Evolutionary conservation across 306 rosid genomes (phyloP).

Genomic region (Casuarina cunninghamiana): DNA sequence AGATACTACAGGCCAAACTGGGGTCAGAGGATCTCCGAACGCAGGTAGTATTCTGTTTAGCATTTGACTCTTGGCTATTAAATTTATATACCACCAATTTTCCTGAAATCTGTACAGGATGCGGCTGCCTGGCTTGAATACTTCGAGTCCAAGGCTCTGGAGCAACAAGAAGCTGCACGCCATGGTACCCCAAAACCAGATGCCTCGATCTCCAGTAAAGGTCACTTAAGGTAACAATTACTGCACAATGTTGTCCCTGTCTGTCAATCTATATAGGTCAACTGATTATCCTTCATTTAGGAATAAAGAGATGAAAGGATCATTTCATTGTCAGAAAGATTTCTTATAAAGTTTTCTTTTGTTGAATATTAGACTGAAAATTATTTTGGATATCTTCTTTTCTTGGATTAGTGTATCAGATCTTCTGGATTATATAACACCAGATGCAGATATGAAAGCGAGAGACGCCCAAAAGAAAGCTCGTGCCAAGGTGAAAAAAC

Average conservation of each 20-base stretch:
- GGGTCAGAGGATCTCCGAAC: constrained; percentile 95
- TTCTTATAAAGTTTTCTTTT: neutral
- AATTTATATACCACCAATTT: constrained; percentile 11
- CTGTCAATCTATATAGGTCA: neutral
- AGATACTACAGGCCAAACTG: constrained; percentile 93
- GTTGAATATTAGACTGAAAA: neutral
- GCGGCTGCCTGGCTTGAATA: constrained; percentile 99
- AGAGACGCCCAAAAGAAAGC: constrained; percentile 94
- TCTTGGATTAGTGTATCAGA: constrained; percentile 80
- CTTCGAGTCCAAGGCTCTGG: constrained; percentile 97
- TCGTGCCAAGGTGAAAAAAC: constrained; percentile 74
- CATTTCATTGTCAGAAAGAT: neutral
- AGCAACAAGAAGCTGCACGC: constrained; percentile 99
- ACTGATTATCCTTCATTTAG: neutral
- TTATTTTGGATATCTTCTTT: neutral
- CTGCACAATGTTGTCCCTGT: neutral
- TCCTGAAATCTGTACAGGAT: constrained; percentile 51
- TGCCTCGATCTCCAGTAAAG: constrained; percentile 99
- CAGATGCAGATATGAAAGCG: constrained; percentile 85
- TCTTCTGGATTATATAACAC: constrained; percentile 95
- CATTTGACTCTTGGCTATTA: constrained; percentile 12
- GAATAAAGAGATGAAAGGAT: neutral
- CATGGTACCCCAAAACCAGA: constrained; percentile 98
- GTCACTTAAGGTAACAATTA: constrained; percentile 76
- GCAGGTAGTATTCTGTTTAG: constrained; percentile 52